These are phyloP conservation scores for Penicillium herquei DNA, from an alignment of 495 filamentous ascomycete species.

Conservation along the genomic window DNA sequence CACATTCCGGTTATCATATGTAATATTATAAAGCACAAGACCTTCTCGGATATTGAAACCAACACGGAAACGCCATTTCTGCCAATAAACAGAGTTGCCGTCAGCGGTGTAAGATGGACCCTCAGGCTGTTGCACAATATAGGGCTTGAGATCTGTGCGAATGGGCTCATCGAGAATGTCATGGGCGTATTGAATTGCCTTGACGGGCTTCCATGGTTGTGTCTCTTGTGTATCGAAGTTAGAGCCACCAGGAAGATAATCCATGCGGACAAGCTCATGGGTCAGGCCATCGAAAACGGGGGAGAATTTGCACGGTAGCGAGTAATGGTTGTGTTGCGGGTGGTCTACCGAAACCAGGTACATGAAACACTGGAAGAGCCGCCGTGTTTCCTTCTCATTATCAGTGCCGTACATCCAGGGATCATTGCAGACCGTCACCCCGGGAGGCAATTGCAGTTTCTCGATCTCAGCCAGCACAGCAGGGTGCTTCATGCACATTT, in stretches of 20 bases:
- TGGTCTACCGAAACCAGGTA: conserved; percentile 42
- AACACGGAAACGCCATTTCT: conserved; percentile 67
- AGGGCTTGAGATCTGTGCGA: conserved; percentile 66
- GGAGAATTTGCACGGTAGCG: conserved; percentile 73
- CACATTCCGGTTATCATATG: conserved; percentile 65
- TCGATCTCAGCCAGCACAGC: conserved; percentile 42
- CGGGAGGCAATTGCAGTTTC: conserved; percentile 39
- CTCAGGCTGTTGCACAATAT: conserved; percentile 74
- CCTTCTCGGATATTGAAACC: conserved; percentile 66
- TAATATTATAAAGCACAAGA: conserved; percentile 60
- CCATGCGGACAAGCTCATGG: conserved; percentile 58
- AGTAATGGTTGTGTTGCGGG: conserved; percentile 68
- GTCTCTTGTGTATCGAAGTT: conserved; percentile 28
- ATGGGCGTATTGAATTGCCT: conserved; percentile 49
- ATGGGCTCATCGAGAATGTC: conserved; percentile 37
- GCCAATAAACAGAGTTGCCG: conserved; percentile 58
- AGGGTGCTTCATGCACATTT: conserved; percentile 40
- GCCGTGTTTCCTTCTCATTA: conserved; percentile 32
- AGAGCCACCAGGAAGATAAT: conserved; percentile 45
- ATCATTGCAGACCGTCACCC: conserved; percentile 44
- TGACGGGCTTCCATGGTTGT: conserved; percentile 51
- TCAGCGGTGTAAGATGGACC: conserved; percentile 64
- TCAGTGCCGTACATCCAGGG: conserved; percentile 50
- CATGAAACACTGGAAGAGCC: conserved; percentile 47
- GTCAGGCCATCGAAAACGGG: conserved; percentile 69